Percentiles rank a stretch among this genome's conserved stretches.
Conservation (phyloP, 371 early-diverging fungal genomes). For the Apophysomyces trapeziformis region DNA sequence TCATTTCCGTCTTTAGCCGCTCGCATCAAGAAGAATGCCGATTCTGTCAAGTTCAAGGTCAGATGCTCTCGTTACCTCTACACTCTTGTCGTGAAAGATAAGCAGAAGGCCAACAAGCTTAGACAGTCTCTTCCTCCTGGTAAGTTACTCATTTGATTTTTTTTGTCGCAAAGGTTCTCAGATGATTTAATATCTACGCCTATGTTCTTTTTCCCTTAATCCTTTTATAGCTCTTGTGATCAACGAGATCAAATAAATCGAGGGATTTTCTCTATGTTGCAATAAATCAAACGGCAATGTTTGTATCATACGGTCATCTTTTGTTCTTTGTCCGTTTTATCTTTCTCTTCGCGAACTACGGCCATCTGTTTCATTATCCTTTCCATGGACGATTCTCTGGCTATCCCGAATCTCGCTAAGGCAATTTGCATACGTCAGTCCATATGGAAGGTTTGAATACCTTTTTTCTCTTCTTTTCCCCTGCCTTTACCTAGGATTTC, state of each 20-base stretch:
- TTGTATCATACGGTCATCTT: conserved; percentile 17
- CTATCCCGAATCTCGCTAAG: background rate
- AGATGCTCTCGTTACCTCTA: conserved; percentile 97
- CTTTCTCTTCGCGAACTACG: conserved; percentile 18
- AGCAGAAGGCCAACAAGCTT: conserved; percentile 96
- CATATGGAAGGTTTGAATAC: background rate
- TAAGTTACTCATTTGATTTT: conserved; percentile 31
- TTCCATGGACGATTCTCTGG: conserved; percentile 22
- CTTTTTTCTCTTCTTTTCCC: background rate
- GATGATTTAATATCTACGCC: background rate
- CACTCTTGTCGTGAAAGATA: conserved; percentile 96
- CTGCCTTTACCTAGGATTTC: conserved; percentile 26
- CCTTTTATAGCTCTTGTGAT: conserved; percentile 31
- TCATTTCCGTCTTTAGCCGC: conserved; percentile 58
- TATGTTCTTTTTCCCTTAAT: background rate
- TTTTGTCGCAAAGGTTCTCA: background rate
- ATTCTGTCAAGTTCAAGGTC: conserved; percentile 98
- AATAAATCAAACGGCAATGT: conserved; percentile 3
- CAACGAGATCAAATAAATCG: conserved; percentile 37
- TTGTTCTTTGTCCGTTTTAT: conserved; percentile 17
- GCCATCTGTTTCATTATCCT: conserved; percentile 26
- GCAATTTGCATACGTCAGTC: background rate
- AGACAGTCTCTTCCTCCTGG: conserved; percentile 91
- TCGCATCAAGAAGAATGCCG: conserved; percentile 97
- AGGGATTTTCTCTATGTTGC: conserved; percentile 13